Evolutionary conservation across 345 rosid genomes (phyloP).

Genomic region (Capsella bursapastoris): DNA sequence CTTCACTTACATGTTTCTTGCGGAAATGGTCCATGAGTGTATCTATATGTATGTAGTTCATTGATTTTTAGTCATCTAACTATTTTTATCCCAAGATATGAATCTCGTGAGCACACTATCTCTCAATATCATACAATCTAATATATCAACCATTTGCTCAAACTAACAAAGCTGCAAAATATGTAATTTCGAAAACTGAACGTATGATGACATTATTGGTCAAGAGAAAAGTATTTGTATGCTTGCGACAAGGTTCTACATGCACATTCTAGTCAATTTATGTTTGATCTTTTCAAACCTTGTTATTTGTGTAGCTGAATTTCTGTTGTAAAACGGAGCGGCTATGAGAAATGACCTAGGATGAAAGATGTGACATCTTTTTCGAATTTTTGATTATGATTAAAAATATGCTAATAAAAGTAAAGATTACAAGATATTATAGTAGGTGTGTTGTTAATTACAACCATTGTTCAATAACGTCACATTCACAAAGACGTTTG

Average conservation of each 20-base stretch:
- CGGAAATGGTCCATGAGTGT: neutral
- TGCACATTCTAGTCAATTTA: neutral
- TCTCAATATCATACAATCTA: neutral
- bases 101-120: neutral
- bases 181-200: neutral
- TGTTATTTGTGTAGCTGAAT: neutral
- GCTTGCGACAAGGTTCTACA: neutral
- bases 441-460: neutral
- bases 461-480: constrained; percentile 23
- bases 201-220: neutral
- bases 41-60: neutral
- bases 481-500: constrained; percentile 29
- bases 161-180: neutral
- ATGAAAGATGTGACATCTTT: neutral
- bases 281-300: neutral
- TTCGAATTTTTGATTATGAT: neutral
- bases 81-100: neutral
- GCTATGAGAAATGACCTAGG: neutral
- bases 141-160: neutral
- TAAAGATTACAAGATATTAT: neutral
- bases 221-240: neutral
- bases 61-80: neutral
- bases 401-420: neutral
- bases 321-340: neutral
- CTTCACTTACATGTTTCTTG: constrained; percentile 63